Percentiles rank a stretch among this genome's conserved stretches.
Conservation (phyloP, 2,329 filamentous ascomycete species). For the Alternaria burnsii region DNA sequence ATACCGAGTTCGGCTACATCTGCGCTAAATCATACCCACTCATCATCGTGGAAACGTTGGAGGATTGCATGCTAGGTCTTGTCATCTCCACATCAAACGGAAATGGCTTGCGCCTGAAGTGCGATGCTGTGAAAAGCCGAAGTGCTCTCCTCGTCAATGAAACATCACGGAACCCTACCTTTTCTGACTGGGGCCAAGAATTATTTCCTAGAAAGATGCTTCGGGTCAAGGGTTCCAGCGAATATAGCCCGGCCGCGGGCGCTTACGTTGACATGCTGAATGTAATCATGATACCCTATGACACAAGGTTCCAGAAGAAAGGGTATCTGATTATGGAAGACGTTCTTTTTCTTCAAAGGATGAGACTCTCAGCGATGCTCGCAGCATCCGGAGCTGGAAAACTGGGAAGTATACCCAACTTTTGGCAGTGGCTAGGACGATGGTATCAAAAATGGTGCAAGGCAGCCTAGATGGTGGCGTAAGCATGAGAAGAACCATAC, state of each 20-base stretch:
- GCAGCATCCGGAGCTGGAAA: not conserved
- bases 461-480: not conserved
- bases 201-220: not conserved
- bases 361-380: not conserved
- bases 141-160: not conserved
- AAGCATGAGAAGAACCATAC: not conserved
- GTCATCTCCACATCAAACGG: not conserved
- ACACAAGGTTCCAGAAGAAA: not conserved
- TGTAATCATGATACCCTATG: not conserved
- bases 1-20: not conserved
- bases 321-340: not conserved
- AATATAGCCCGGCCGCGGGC: not conserved
- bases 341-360: not conserved
- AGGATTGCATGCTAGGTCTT: not conserved
- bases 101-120: not conserved
- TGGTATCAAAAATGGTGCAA: not conserved
- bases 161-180: too few relatives aligned
- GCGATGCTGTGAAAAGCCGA: not conserved
- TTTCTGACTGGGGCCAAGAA: accelerated
- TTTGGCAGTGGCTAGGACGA: not conserved
- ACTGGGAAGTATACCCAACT: not conserved
- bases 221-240: not conserved
- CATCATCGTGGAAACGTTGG: not conserved
- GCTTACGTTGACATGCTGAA: not conserved
- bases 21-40: not conserved